These are phyloP conservation scores for Begonia masoniana DNA, from an alignment of 306 rosid genomes.

Conservation along the genomic window DNA sequence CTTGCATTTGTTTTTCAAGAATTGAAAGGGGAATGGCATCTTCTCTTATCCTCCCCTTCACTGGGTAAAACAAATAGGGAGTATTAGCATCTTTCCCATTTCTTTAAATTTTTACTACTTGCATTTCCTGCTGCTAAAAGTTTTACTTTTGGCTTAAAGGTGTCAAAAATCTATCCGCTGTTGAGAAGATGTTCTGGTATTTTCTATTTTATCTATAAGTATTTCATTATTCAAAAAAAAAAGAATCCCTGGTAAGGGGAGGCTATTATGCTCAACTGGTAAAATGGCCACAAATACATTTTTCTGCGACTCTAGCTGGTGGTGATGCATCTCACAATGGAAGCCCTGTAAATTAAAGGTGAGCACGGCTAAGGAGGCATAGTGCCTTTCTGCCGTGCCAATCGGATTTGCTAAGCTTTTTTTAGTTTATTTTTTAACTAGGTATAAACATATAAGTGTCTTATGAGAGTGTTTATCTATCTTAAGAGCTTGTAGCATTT, in stretches of 20 bases:
- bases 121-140: constrained; percentile 57
- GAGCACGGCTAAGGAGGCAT: constrained; percentile 99
- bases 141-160: constrained; percentile 54
- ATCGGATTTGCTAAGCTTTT: constrained; percentile 46
- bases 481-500: constrained; percentile 9
- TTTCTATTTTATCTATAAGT: constrained; percentile 34
- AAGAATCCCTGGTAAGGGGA: constrained; percentile 98
- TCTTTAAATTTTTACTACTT: constrained; percentile 35
- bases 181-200: constrained; percentile 73
- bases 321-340: constrained; percentile 93
- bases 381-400: constrained; percentile 99
- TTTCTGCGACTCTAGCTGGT: constrained; percentile 94
- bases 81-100: constrained; percentile 56
- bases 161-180: constrained; percentile 46
- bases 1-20: constrained; percentile 57
- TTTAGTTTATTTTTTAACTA: constrained; percentile 6
- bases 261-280: constrained; percentile 56
- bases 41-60: constrained; percentile 57
- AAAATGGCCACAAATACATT: constrained; percentile 82
- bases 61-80: constrained; percentile 82
- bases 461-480: background rate
- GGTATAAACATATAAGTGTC: constrained; percentile 4
- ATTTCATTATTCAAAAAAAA: constrained; percentile 22
- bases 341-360: constrained; percentile 90
- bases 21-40: constrained; percentile 68